phyloP scores from a whole-genome alignment of 768 basidiomycete species.

The Leccinum incarnatum region DNA sequence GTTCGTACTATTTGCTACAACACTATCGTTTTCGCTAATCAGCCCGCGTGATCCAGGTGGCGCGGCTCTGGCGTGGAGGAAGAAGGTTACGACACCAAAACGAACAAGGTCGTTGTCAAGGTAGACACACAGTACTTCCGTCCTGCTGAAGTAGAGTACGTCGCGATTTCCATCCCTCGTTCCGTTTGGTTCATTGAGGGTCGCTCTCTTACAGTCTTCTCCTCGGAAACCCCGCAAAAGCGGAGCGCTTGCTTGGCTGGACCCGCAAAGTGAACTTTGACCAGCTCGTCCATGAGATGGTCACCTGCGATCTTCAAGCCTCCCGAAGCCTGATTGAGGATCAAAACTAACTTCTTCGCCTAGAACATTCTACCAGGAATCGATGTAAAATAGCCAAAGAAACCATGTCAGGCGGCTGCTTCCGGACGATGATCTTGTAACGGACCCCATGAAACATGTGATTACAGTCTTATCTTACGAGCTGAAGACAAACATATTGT shows the following conservation, averaged over 20 bases:
- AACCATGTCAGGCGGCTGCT: neutral
- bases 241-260: slow-evolving; percentile 87
- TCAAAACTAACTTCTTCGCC: slow-evolving; percentile 61
- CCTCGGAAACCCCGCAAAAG: slow-evolving; percentile 86
- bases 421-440: slow-evolving; percentile 4
- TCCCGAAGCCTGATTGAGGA: slow-evolving; percentile 75
- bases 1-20: slow-evolving; percentile 36
- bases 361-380: neutral
- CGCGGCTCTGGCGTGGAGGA: slow-evolving; percentile 72
- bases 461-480: slow-evolving; percentile 5
- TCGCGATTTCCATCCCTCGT: slow-evolving; percentile 19
- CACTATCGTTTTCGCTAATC: slow-evolving; percentile 2
- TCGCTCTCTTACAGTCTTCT: slow-evolving; percentile 53
- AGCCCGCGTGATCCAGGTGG: slow-evolving; percentile 53
- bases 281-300: slow-evolving; percentile 89
- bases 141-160: slow-evolving; percentile 91
- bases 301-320: slow-evolving; percentile 73
- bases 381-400: neutral
- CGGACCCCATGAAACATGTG: neutral
- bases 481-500: neutral
- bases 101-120: slow-evolving; percentile 71
- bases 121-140: slow-evolving; percentile 92
- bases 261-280: slow-evolving; percentile 84
- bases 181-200: neutral
- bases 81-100: slow-evolving; percentile 69